Evolutionary conservation across 768 basidiomycete species (phyloP).

Genomic region (Mycena belliarum): DNA sequence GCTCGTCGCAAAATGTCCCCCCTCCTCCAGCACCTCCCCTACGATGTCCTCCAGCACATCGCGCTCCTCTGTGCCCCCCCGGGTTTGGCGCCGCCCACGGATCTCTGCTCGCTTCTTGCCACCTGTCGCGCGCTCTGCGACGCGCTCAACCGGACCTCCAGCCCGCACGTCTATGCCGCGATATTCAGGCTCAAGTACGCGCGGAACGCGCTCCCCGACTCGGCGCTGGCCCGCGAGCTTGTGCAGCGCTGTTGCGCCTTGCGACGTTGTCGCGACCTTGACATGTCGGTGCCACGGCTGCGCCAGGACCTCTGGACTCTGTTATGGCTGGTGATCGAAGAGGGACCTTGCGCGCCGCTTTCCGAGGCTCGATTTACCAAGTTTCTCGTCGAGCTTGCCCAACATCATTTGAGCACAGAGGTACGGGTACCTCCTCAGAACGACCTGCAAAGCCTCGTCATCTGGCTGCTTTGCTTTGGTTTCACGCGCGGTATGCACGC

Average conservation of each 20-base stretch:
- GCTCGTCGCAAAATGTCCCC: constrained; percentile 38
- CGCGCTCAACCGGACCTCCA: constrained; percentile 40
- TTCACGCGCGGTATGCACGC: constrained; percentile 39
- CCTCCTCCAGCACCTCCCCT: constrained; percentile 49
- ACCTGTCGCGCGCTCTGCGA: constrained; percentile 46
- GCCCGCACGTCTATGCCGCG: constrained; percentile 58
- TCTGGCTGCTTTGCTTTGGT: constrained; percentile 44
- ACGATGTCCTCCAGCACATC: constrained; percentile 58
- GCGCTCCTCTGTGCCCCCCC: constrained; percentile 47
- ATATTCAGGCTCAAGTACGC: constrained; percentile 45
- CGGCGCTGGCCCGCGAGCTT: constrained; percentile 50
- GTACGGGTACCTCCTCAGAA: constrained; percentile 12
- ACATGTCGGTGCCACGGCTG: constrained; percentile 32
- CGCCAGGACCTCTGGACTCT: constrained; percentile 56
- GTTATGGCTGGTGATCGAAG: constrained; percentile 63
- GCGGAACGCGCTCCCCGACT: constrained; percentile 34
- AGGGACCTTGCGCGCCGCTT: constrained; percentile 47
- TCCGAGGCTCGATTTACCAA: constrained; percentile 38
- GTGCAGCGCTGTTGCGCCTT: constrained; percentile 48
- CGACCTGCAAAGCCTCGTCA: constrained; percentile 31
- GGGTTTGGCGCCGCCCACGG: constrained; percentile 38
- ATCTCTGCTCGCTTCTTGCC: constrained; percentile 45
- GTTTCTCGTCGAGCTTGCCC: constrained; percentile 36
- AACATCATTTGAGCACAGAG: constrained; percentile 13
- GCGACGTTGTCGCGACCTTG: constrained; percentile 43